Conservation (phyloP, 441 rosid species). For the Gossypium trilobum region DNA sequence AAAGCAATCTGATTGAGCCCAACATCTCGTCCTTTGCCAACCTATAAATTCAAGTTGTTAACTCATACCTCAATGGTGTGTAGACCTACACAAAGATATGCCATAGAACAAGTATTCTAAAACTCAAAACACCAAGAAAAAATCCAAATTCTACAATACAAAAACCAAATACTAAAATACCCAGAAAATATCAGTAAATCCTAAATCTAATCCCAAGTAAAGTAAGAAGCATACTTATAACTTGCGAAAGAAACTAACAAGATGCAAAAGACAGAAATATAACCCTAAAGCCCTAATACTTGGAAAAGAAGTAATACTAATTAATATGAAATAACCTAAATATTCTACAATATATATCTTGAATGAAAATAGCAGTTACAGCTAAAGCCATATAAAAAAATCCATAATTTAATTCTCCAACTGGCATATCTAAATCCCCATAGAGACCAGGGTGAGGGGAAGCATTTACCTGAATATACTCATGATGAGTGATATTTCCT, state of each 20-base stretch:
- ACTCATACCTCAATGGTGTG: not conserved
- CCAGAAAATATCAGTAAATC: not conserved
- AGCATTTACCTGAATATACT: constrained; percentile 76
- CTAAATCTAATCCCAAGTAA: not conserved
- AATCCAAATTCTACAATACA: not conserved
- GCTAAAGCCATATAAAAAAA: not conserved
- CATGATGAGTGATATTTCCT: constrained; percentile 98
- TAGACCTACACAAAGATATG: not conserved
- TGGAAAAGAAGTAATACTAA: not conserved
- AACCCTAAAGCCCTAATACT: not conserved
- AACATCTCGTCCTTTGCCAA: constrained; percentile 98
- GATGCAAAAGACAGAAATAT: not conserved
- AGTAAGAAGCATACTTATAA: not conserved
- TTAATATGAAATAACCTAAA: not conserved
- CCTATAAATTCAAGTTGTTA: constrained; percentile 43
- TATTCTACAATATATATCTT: not conserved
- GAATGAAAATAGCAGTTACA: not conserved
- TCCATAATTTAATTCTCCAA: not conserved
- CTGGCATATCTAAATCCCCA: not conserved
- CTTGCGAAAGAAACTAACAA: not conserved
- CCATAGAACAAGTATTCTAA: not conserved
- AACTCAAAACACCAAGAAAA: not conserved
- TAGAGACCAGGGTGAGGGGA: not conserved
- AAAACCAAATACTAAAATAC: not conserved
- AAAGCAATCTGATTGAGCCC: constrained; percentile 98